Evolutionary conservation across 495 filamentous ascomycete genomes (phyloP), one percentile per base, ranked within the genome.

Genomic region (Lasiosphaeria ovina): DNA sequence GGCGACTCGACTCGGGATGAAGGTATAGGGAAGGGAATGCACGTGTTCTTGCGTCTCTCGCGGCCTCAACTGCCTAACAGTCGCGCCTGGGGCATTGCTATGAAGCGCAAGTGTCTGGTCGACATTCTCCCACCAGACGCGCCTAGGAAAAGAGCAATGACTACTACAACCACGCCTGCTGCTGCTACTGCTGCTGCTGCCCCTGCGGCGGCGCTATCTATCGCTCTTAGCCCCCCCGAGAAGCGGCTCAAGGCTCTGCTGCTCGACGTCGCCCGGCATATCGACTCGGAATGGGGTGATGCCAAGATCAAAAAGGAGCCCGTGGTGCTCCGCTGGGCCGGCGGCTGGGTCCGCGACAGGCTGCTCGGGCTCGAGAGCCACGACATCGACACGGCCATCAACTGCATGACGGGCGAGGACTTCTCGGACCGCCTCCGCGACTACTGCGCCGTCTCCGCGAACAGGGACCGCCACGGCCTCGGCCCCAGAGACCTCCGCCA

Each of bases 271-370:
- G 89, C 89, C 42, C 67, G 80, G 34, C 86, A 85, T 72, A 87
- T 91, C 61, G 80, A 86, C 60, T 5, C 31, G 48, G 16, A 32
- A 33, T 35, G 9, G 34, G 12, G 34, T 16, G 34, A 36, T 51
- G 51, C 34, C 10, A 55, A 66, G 17, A 36, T 32, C n/a, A 35
- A 47, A 34, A 33, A 77, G 35, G 79, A 81, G 53, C 79, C 81
- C n/a, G 68, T 85, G 1, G 77, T 86, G 4, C 79, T 99, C 16
- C 89, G 94, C 11, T 97, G 93, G 75, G 93, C 95, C 11, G 94
- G 94, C 45, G 94, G 94, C n/a, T 99, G 94, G 94, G 95, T 99
- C 34, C 87, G 94, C 44, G 94, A 99, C 79, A 98, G 97, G 79
- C 82, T 99, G 8, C 81, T 99, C 2, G 89, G 88, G 8, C 76